A percentile compares a stretch with the other conserved stretches of the same genome.
Evolutionary conservation across 305 asterid species (phyloP).

Genomic region (Rubia balearica): DNA sequence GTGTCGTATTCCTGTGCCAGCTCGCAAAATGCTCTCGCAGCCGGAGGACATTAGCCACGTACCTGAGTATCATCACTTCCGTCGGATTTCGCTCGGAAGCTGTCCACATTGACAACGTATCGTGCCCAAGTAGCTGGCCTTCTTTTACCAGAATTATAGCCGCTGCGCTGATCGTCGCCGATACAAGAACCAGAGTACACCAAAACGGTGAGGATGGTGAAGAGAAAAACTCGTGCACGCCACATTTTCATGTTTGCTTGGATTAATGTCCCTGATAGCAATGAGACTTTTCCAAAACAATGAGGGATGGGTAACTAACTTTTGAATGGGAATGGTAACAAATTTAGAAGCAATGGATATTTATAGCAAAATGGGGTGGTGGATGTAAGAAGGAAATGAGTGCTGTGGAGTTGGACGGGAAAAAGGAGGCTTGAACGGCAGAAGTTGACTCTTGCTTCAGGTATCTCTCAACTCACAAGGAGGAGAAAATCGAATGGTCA

Average conservation of each 20-base stretch:
- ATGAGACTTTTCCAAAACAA: too few relatives aligned
- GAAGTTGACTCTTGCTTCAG: constrained; percentile 30
- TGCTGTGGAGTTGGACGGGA: constrained; percentile 9
- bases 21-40: too few relatives aligned
- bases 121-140: too few relatives aligned
- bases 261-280: too few relatives aligned
- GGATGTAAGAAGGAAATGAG: background rate
- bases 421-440: constrained; percentile 10
- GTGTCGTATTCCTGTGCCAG: too few relatives aligned
- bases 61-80: constrained; percentile 65
- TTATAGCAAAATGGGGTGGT: constrained; percentile 1
- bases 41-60: background rate
- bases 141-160: background rate
- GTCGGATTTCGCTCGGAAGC: constrained; percentile 76
- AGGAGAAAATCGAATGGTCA: constrained; percentile 8
- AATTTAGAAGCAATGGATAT: background rate
- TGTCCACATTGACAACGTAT: constrained; percentile 40
- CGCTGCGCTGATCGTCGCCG: background rate
- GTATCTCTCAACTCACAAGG: constrained; percentile 36
- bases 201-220: constrained; percentile 22
- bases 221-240: constrained; percentile 17
- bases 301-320: background rate
- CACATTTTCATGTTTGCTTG: constrained; percentile 16
- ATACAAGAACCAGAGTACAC: constrained; percentile 27
- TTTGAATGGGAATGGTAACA: background rate